Evolutionary conservation across 2,329 filamentous ascomycete species (phyloP), one percentile per base, ranked within the genome.

Genomic region (Capronia epimyces): DNA sequence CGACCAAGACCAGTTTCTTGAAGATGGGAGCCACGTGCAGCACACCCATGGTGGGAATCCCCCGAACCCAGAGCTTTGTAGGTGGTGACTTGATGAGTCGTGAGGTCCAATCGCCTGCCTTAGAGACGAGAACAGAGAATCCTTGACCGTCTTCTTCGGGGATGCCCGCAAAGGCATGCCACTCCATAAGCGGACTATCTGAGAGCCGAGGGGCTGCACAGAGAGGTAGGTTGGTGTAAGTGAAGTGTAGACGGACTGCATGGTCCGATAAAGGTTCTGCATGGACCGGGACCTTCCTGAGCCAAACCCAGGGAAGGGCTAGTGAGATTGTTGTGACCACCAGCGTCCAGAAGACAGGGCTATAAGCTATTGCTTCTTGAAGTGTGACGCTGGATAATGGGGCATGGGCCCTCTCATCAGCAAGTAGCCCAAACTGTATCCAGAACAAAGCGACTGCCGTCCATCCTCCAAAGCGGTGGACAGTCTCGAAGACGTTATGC

Each of bases 401-500:
- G 25, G 42, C 37, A n/a, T 32, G 51, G 10, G 41, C 27, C 24
- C 29, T 49, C 31, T 72, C 65, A 44, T 75, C 67, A n/a, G 74
- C 69, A 27, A 79, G 69, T 8, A 86, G 67, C 36, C 86, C 63
- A 7, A 78, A 74, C 52, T 85, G 78, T 0, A 69, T 74, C 78
- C 86, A 85, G 63, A 89, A 83, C 25, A 88, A 68, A 1, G 68
- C 72, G 4, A 89, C 71, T 8, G 80, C 73, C 9, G 76, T 72
- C 86, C 86, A 89, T n/a, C 84, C 86, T 3, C 77, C 77, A 65
- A 86, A 89, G 42, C 86, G 82, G 67, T 89, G 86, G 41, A 78
- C 77, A 42, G 79, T 68, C 69, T 89, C 86, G 63, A 88, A 89
- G 50, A 75, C 66, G 66, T 89, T 78, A 69, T 89, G 86, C 55